These are phyloP conservation scores for Globisporangium cylindrosporum DNA, from an alignment of 352 stramenopile genomes.

Conservation along the genomic window DNA sequence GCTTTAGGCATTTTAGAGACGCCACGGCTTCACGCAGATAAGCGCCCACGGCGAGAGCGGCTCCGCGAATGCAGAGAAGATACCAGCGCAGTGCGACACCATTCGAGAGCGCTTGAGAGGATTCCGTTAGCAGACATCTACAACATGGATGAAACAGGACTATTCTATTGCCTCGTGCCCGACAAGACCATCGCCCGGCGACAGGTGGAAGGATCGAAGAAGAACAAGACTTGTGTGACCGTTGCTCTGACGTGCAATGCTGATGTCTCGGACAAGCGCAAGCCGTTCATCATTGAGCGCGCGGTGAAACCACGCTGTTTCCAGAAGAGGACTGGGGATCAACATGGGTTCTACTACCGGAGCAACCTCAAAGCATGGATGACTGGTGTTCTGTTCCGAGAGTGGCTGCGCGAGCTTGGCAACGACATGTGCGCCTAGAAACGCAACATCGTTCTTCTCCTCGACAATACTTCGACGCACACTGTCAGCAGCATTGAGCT, in stretches of 20 bases:
- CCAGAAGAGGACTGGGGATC: not conserved
- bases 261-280: not conserved
- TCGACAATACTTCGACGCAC: not conserved
- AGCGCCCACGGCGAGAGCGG: not conserved
- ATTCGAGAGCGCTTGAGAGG: not conserved
- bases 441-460: not conserved
- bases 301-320: not conserved
- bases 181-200: not conserved
- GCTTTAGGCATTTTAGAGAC: not conserved
- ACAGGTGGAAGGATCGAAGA: constrained; percentile 1
- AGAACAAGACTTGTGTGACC: not conserved
- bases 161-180: not conserved
- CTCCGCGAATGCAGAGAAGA: not conserved
- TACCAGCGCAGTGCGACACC: not conserved
- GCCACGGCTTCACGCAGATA: not conserved
- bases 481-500: no score
- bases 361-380: not conserved
- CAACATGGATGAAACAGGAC: not conserved
- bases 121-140: not conserved
- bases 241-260: not conserved
- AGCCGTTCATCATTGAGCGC: not conserved
- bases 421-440: not conserved
- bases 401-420: not conserved
- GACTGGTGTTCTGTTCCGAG: not conserved
- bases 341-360: not conserved